Evolutionary conservation across 768 basidiomycete species (phyloP).

Genomic region (Mycena epipterygia): DNA sequence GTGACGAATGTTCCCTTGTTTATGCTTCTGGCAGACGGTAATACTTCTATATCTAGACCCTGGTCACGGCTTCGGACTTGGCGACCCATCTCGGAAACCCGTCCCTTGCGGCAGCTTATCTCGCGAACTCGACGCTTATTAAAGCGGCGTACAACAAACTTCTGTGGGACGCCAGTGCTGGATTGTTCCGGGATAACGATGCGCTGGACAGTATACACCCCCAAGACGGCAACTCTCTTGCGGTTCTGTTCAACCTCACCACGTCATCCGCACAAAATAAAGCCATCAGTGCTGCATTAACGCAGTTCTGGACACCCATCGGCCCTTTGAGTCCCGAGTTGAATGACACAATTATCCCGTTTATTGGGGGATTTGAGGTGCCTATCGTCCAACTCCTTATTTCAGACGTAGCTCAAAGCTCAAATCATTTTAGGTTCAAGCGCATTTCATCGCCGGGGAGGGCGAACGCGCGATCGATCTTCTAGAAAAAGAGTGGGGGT

Average conservation of each 20-base stretch:
- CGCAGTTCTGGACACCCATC: conserved; percentile 62
- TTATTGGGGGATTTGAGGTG: conserved; percentile 66
- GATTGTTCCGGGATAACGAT: conserved; percentile 64
- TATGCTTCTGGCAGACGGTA: not conserved
- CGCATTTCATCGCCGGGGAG: conserved; percentile 62
- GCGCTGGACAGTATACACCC: conserved; percentile 55
- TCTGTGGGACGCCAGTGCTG: conserved; percentile 58
- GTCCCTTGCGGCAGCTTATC: conserved; percentile 42
- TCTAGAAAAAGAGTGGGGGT: conserved; percentile 62
- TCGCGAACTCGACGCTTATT: conserved; percentile 52
- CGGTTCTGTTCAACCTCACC: conserved; percentile 62
- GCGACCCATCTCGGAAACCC: conserved; percentile 46
- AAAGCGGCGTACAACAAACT: conserved; percentile 57
- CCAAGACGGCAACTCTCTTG: conserved; percentile 65
- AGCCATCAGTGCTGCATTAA: conserved; percentile 58
- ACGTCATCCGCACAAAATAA: conserved; percentile 52
- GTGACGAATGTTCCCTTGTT: conserved; percentile 1
- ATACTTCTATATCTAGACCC: conserved; percentile 38
- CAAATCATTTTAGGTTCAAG: conserved; percentile 57
- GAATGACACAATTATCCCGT: conserved; percentile 65
- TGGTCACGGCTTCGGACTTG: conserved; percentile 52
- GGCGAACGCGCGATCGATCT: conserved; percentile 62
- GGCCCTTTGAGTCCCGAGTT: conserved; percentile 64
- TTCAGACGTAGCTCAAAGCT: not conserved
- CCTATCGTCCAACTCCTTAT: not conserved